phyloP scores from a whole-genome alignment of 2,329 filamentous ascomycete species.

The Neopestalotiopsis sp. region DNA sequence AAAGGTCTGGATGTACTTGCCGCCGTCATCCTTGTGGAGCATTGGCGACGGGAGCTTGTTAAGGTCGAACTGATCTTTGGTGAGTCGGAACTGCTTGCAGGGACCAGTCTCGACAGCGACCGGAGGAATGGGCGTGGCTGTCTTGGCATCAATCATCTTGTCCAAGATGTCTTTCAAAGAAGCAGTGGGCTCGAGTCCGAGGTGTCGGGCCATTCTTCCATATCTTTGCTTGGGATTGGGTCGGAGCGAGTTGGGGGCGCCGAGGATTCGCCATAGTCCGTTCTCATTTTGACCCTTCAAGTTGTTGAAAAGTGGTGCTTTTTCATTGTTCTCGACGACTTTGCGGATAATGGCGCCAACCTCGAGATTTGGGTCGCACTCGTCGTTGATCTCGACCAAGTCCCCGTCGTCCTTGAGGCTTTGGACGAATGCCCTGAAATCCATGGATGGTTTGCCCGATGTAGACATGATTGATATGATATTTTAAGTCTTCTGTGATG shows the following conservation, averaged over 20 bases:
- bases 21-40: constrained; percentile 51
- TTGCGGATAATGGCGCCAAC: constrained; percentile 50
- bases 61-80: constrained; percentile 46
- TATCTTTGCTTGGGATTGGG: constrained; percentile 37
- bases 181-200: constrained; percentile 44
- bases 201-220: constrained; percentile 46
- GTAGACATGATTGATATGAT: constrained; percentile 20
- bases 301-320: constrained; percentile 58
- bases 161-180: constrained; percentile 44
- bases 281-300: constrained; percentile 47
- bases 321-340: constrained; percentile 49
- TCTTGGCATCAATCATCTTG: constrained; percentile 44
- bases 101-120: constrained; percentile 41
- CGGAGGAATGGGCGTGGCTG: constrained; percentile 35
- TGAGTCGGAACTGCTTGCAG: constrained; percentile 47
- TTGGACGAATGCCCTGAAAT: constrained; percentile 52
- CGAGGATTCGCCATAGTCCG: constrained; percentile 54
- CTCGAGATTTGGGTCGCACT: constrained; percentile 50
- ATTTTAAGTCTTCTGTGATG: constrained; percentile 12
- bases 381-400: constrained; percentile 47
- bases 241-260: constrained; percentile 45
- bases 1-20: constrained; percentile 55
- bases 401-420: constrained; percentile 46
- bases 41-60: constrained; percentile 44
- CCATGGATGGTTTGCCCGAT: neutral